A percentile compares a stretch with the other conserved stretches of the same genome.
Conservation (phyloP, 345 rosid species). For the Linum tenue region DNA sequence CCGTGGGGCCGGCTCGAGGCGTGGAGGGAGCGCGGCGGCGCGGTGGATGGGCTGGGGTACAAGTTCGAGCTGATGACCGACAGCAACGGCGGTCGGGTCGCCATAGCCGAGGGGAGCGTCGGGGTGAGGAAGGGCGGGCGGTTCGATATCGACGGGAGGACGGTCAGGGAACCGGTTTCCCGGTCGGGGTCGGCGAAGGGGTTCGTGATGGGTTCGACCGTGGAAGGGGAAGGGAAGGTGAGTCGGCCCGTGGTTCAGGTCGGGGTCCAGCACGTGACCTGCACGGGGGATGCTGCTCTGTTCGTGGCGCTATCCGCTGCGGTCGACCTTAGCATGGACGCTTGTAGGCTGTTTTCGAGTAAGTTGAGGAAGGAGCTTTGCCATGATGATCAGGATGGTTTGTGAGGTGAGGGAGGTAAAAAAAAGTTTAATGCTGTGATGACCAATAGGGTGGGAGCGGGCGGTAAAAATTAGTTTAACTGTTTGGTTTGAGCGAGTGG, state of each 20-base stretch:
- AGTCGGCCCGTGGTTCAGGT: constrained; percentile 79
- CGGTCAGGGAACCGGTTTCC: constrained; percentile 26
- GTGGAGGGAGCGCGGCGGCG: constrained; percentile 73
- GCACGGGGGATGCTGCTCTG: constrained; percentile 83
- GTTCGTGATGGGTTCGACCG: constrained; percentile 78
- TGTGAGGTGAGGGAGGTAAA: too few species aligned
- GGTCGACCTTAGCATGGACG: constrained; percentile 83
- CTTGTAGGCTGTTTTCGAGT: constrained; percentile 67
- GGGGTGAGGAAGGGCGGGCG: constrained; percentile 61
- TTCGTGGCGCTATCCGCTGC: constrained; percentile 90
- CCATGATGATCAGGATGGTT: constrained; percentile 51
- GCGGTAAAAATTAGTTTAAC: too few species aligned
- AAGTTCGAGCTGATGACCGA: constrained; percentile 78
- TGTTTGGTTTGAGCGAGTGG: too few species aligned
- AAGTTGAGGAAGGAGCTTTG: constrained; percentile 88
- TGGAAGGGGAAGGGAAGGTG: constrained; percentile 79
- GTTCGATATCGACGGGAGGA: constrained; percentile 65
- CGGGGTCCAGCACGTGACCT: constrained; percentile 76
- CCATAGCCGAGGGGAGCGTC: constrained; percentile 72
- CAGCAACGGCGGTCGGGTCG: constrained; percentile 24
- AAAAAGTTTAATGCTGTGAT: too few species aligned
- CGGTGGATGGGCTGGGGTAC: constrained; percentile 78
- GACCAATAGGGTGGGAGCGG: too few species aligned
- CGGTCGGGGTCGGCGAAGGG: constrained; percentile 62
- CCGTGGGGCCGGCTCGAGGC: constrained; percentile 98